These are phyloP conservation scores for Pseudodiploospora longispora DNA, from an alignment of 2,329 filamentous ascomycete genomes.

Conservation along the genomic window DNA sequence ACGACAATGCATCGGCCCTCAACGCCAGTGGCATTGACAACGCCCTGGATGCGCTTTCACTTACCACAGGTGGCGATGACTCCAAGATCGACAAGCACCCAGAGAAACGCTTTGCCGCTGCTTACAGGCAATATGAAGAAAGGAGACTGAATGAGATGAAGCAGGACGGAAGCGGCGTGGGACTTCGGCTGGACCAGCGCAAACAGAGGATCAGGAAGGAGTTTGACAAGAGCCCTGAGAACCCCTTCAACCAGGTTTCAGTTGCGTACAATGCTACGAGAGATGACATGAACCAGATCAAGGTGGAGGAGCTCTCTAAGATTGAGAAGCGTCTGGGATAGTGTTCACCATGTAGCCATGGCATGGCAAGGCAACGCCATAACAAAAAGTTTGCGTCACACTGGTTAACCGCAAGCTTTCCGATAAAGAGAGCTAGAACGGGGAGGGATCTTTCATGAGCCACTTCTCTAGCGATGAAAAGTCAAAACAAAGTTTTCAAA, in stretches of 20 bases:
- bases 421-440: no score
- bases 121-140: constrained; percentile 76
- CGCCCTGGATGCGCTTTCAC: constrained; percentile 74
- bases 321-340: constrained; percentile 60
- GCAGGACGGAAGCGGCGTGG: constrained; percentile 62
- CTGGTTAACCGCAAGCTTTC: no score
- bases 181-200: constrained; percentile 74
- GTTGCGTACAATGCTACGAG: constrained; percentile 69
- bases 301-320: constrained; percentile 59
- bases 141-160: constrained; percentile 78
- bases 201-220: constrained; percentile 80
- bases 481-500: no score
- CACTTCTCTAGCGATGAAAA: no score
- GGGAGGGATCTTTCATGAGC: no score
- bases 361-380: not conserved
- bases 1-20: constrained; percentile 52
- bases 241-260: constrained; percentile 84
- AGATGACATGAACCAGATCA: constrained; percentile 65
- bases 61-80: constrained; percentile 47
- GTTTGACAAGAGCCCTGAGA: constrained; percentile 90
- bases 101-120: constrained; percentile 79
- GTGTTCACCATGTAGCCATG: not conserved
- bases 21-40: constrained; percentile 89
- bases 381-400: no score
- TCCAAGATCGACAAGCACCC: constrained; percentile 81